phyloP scores from a whole-genome alignment of 192 early-diverging fungal genomes.

The Allomyces macrogynus region DNA sequence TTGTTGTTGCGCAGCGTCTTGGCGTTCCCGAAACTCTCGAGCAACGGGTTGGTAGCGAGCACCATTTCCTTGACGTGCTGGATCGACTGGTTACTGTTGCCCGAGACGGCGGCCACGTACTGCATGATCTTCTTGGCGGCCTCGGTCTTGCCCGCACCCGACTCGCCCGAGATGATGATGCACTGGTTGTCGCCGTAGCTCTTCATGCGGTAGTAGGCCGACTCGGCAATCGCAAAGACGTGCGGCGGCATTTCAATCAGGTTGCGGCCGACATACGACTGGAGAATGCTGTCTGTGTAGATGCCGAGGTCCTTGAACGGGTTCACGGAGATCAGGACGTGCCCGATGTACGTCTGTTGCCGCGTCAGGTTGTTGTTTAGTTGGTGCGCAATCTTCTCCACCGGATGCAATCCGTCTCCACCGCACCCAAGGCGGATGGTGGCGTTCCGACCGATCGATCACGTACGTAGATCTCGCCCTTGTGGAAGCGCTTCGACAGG shows the following conservation, averaged over 20 bases:
- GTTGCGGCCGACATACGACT: constrained; percentile 70
- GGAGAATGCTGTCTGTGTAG: constrained; percentile 76
- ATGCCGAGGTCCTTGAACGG: constrained; percentile 91
- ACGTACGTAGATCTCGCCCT: constrained; percentile 74
- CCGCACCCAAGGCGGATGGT: too few species aligned
- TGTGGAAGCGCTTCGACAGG: constrained; percentile 68
- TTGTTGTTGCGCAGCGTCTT: constrained; percentile 98
- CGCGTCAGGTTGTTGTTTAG: background rate
- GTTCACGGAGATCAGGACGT: constrained; percentile 75
- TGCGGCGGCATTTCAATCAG: constrained; percentile 82
- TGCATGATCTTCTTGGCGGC: constrained; percentile 90
- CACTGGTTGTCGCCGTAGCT: constrained; percentile 97
- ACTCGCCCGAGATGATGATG: constrained; percentile 95
- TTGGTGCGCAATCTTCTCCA: too few species aligned
- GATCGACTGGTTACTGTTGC: constrained; percentile 48
- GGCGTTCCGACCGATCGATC: too few species aligned
- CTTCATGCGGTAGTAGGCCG: constrained; percentile 79
- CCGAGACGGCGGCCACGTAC: constrained; percentile 92
- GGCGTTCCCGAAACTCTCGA: constrained; percentile 97
- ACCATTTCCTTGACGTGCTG: constrained; percentile 96
- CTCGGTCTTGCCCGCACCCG: constrained; percentile 82
- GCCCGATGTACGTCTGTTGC: constrained; percentile 80
- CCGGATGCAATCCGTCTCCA: too few species aligned
- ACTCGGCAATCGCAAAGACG: constrained; percentile 91
- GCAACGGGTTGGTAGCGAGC: constrained; percentile 89